Base-by-base conservation (phyloP, 2,329 filamentous ascomycete species). In the Phaeosphaeriaceae sp. region DNA sequence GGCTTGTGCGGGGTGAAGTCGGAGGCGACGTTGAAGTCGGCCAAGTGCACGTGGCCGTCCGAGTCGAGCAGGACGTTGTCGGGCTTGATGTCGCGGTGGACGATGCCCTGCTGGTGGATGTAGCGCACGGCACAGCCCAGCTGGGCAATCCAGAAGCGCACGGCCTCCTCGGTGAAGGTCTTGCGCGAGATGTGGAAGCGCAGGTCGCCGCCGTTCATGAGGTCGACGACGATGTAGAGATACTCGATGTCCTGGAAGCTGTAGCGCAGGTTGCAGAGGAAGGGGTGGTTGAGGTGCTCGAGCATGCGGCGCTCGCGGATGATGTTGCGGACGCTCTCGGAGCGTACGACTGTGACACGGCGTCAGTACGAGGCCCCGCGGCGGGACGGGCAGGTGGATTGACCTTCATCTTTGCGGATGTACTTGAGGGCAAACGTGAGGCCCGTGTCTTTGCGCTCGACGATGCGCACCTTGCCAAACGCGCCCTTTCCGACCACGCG, bases 201-300 rank as follows among this genome's bases (percentile, higher is more conserved):
- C 62, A 99, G 81, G 79, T 99, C 95, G 72, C 95, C 95, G 57
- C 95, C 95, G 73, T 90, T 98, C 95, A 99, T 99, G 60, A 99
- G 82, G 80, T 99, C 95, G 62, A 99, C 93, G 53, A 99, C 94
- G 54, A 99, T 88, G 78, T 99, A 91, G 73, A 99, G 90, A 80
- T 99, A 99, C 79, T 99, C 95, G 70, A 98, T 93, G 79, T 99
- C 95, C 80, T 99, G 95, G 76, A 99, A 99, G 80, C 93, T 97
- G 82, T 98, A 99, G 72, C 95, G 91, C 83, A 99, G 83, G 79
- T 99, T 99, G 83, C 94, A 98, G 68, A 99, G 91, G 78, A 98
- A 99, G 24, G 94, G 93, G 74, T 99, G 95, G 77, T 97, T 97
- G 71, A 99, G 86, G 78, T 98, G 93, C 81, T 99, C 93, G 74